Evolutionary conservation across 768 basidiomycete species (phyloP), one percentile per base, ranked within the genome.

Genomic region (Leccinellum rugosiceps): DNA sequence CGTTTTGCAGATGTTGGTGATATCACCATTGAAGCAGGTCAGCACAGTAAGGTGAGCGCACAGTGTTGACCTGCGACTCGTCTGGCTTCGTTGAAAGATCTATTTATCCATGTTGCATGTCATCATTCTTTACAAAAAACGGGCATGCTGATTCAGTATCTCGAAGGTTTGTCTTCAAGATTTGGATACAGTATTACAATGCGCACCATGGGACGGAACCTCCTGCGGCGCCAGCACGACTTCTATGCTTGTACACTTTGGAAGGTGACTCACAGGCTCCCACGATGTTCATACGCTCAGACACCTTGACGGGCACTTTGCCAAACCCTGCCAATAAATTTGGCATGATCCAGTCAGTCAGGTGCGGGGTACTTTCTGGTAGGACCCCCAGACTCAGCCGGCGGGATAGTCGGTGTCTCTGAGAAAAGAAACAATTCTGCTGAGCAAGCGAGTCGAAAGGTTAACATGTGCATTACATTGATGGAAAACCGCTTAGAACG

Each of bases 161-260:
- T 98, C 8, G 86, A 96, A 62, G 95, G 89, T 3, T 97, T 44
- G 94, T 94, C 1, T 95, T 90, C 67, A 97, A 94, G 1, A 80
- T n/a, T 38, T 4, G 17, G 38, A 38, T n/a, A n/a, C n/a, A n/a
- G n/a, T n/a, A 38, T 38, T 10, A n/a, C 4, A n/a, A 38, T 38
- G 9, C 9, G n/a, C 38, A 38, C 8, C n/a, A 38, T 10, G 15
- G 8, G 3, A 17, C 35, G 35, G 35, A 35, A 8, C 35, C 35
- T 17, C 35, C 35, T 35, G 14, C 23, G 25, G 10, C 13, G 47
- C 26, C 8, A 26, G 14, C 32, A 26, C 13, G 10, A 7, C 6
- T 38, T 21, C 2, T 21, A 25, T 19, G 11, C 31, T 5, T 28
- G 26, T 17, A n/a, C 47, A 48, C 19, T 11, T 17, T 28, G 19